phyloP scores from a whole-genome alignment of 2,329 filamentous ascomycete species.

The Phoma sp. region DNA sequence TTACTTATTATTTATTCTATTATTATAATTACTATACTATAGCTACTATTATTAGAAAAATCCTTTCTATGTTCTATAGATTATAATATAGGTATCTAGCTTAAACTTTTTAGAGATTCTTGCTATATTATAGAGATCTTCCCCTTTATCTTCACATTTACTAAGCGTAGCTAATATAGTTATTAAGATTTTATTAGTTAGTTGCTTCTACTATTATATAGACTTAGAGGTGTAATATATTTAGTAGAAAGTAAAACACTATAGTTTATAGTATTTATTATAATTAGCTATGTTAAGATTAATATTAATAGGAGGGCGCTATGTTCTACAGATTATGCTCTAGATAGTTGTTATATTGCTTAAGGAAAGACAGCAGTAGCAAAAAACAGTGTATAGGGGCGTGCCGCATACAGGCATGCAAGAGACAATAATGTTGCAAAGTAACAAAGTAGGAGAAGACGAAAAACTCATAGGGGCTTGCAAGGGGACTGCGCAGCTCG shows the following conservation, averaged over 20 bases:
- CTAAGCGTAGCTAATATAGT: background rate
- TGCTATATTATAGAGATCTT: background rate
- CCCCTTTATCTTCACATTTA: background rate
- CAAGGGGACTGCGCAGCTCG: background rate
- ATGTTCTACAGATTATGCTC: background rate
- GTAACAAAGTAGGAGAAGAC: background rate
- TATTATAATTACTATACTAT: too few species aligned
- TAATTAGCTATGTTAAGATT: background rate
- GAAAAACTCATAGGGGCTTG: background rate
- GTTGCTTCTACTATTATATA: background rate
- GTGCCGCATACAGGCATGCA: background rate
- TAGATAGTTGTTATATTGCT: background rate
- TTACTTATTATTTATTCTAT: too few species aligned
- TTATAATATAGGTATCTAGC: background rate
- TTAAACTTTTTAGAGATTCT: background rate
- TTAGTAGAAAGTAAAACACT: background rate
- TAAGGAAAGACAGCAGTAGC: background rate
- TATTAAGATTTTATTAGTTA: background rate
- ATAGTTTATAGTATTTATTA: background rate
- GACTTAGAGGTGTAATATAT: background rate
- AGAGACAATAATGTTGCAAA: background rate
- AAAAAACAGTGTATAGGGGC: background rate
- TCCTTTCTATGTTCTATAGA: too few species aligned
- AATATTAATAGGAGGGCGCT: background rate
- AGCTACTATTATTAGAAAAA: too few species aligned